phyloP scores from a whole-genome alignment of 768 basidiomycete genomes.

The Suillus variegatus region DNA sequence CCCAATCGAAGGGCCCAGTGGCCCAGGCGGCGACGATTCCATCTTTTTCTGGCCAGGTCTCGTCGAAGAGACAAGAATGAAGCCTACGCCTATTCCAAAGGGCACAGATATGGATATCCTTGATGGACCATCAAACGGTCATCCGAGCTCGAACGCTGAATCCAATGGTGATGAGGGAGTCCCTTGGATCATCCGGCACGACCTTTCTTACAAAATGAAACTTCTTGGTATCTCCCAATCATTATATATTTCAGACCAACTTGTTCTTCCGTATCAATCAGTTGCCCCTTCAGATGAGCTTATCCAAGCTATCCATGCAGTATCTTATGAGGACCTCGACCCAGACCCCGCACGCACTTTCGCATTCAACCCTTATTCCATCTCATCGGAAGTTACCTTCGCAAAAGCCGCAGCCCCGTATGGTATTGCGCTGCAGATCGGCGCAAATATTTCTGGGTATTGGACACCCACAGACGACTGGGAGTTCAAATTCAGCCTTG shows the following conservation, averaged over 20 bases:
- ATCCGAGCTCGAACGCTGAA: constrained; percentile 9
- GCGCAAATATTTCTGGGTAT: constrained; percentile 56
- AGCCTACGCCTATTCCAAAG: constrained; percentile 41
- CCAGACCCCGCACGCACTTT: constrained; percentile 41
- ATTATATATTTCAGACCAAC: constrained; percentile 50
- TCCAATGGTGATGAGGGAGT: constrained; percentile 27
- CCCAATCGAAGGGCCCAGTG: constrained; percentile 45
- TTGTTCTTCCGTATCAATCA: constrained; percentile 76
- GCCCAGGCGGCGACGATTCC: constrained; percentile 33
- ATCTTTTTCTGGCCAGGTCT: constrained; percentile 78
- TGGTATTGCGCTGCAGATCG: constrained; percentile 73
- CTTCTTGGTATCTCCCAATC: constrained; percentile 59
- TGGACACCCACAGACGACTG: constrained; percentile 80
- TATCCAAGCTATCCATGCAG: constrained; percentile 47
- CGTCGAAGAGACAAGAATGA: constrained; percentile 57
- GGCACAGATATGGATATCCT: constrained; percentile 6
- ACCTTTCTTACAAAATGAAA: constrained; percentile 65
- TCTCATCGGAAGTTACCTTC: constrained; percentile 34
- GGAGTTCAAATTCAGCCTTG: constrained; percentile 50
- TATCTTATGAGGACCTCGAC: constrained; percentile 45
- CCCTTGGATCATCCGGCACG: constrained; percentile 64
- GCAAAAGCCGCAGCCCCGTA: constrained; percentile 60
- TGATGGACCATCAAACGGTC: constrained; percentile 14
- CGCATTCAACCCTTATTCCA: constrained; percentile 50
- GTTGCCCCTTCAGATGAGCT: constrained; percentile 56